phyloP scores from a whole-genome alignment of 305 asterid species.

The Fraxinus baroniana region DNA sequence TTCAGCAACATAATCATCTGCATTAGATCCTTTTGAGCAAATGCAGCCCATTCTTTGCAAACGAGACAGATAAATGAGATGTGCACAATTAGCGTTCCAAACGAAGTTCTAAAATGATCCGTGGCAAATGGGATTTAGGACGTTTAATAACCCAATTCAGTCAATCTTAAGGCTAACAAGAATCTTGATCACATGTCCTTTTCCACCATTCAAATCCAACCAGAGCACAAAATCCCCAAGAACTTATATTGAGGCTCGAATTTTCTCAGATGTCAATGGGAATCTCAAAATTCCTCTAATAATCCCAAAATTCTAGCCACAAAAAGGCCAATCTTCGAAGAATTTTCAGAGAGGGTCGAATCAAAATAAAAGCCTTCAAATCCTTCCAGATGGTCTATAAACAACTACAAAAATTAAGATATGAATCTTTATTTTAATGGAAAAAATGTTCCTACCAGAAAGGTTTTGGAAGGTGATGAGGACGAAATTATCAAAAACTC shows the following conservation, averaged over 20 bases:
- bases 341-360: conserved; percentile 2
- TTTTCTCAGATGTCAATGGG: neutral
- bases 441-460: neutral
- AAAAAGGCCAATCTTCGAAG: neutral
- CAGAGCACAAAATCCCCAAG: neutral
- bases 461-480: neutral
- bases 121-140: neutral
- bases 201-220: neutral
- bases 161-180: neutral
- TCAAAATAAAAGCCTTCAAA: neutral
- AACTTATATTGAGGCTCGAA: neutral
- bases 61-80: neutral
- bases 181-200: conserved; percentile 3
- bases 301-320: conserved; percentile 18
- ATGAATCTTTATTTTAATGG: neutral
- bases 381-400: neutral
- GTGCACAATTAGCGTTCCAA: conserved; percentile 23
- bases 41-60: conserved; percentile 67
- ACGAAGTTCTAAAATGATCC: neutral
- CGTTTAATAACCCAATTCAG: neutral
- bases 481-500: conserved; percentile 9
- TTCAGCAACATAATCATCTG: conserved; percentile 39
- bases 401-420: neutral
- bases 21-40: conserved; percentile 68
- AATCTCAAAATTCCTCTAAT: neutral